Percentiles rank a stretch among this genome's conserved stretches.
These are phyloP conservation scores for Ascoidea asiatica DNA, from an alignment of 805 yeast genomes.

Conservation along the genomic window DNA sequence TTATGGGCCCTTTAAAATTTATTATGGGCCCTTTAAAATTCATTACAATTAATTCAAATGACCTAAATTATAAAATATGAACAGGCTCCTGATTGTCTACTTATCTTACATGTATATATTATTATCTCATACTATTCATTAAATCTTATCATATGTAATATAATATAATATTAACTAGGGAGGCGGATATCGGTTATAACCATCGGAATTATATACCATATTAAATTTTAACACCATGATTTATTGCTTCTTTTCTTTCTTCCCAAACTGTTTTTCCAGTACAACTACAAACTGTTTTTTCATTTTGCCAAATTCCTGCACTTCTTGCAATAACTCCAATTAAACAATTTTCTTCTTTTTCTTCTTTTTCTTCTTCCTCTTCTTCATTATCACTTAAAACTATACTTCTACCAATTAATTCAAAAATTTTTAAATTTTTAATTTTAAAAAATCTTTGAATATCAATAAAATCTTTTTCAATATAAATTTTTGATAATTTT, in stretches of 20 bases:
- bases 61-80: no score
- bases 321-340: conserved; percentile 91
- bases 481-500: conserved; percentile 24
- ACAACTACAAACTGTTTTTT: conserved; percentile 85
- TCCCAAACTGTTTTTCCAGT: conserved; percentile 96
- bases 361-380: conserved; percentile 16
- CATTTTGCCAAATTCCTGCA: conserved; percentile 96
- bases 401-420: conserved; percentile 56
- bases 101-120: no score
- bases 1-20: no score
- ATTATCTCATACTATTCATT: no score
- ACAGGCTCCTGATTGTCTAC: no score
- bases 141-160: no score
- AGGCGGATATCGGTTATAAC: no score
- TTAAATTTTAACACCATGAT: conserved; percentile 33
- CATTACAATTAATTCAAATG: no score
- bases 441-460: conserved; percentile 7
- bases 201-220: no score
- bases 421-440: conserved; percentile 29
- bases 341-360: conserved; percentile 30
- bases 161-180: no score
- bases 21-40: no score
- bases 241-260: conserved; percentile 67
- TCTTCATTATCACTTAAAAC: conserved; percentile 17
- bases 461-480: conserved; percentile 7